Conservation (phyloP, 495 filamentous ascomycete genomes). For the Aspergillus bertholletiae region DNA sequence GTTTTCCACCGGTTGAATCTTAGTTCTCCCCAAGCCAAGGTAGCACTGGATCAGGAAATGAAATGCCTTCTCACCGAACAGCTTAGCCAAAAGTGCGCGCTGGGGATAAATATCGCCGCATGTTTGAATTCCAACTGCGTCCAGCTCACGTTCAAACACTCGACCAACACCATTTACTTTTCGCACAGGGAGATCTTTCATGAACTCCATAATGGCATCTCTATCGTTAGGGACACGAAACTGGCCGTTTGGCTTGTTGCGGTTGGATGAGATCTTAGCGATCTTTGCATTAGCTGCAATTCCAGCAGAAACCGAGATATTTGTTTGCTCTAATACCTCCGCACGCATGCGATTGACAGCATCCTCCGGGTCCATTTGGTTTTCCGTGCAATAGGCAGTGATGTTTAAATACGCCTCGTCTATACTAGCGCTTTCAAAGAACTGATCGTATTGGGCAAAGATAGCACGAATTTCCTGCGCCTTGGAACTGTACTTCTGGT, state of each 20-base stretch:
- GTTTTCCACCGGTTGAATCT: conserved; percentile 80
- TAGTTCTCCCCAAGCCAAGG: conserved; percentile 85
- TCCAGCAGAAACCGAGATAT: conserved; percentile 89
- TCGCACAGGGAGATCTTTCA: conserved; percentile 74
- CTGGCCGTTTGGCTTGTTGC: conserved; percentile 96
- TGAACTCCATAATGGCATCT: conserved; percentile 74
- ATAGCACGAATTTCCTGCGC: conserved; percentile 83
- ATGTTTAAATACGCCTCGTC: conserved; percentile 98
- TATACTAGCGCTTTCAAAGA: conserved; percentile 88
- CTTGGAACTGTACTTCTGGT: conserved; percentile 88
- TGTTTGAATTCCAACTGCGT: conserved; percentile 79
- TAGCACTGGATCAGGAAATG: conserved; percentile 81
- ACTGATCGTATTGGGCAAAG: conserved; percentile 78
- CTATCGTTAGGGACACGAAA: conserved; percentile 71
- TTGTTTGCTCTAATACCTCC: conserved; percentile 71
- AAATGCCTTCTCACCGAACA: conserved; percentile 91
- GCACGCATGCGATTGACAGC: conserved; percentile 71
- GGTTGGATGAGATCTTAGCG: conserved; percentile 91
- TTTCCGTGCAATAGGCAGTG: conserved; percentile 75
- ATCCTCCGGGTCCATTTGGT: conserved; percentile 65
- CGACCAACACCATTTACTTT: conserved; percentile 94
- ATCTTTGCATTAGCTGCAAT: conserved; percentile 91
- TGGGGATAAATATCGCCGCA: conserved; percentile 86
- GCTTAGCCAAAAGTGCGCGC: conserved; percentile 62
- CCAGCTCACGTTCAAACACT: conserved; percentile 90